Evolutionary conservation across 2,329 filamentous ascomycete genomes (phyloP).

Genomic region (Periconia digitata): DNA sequence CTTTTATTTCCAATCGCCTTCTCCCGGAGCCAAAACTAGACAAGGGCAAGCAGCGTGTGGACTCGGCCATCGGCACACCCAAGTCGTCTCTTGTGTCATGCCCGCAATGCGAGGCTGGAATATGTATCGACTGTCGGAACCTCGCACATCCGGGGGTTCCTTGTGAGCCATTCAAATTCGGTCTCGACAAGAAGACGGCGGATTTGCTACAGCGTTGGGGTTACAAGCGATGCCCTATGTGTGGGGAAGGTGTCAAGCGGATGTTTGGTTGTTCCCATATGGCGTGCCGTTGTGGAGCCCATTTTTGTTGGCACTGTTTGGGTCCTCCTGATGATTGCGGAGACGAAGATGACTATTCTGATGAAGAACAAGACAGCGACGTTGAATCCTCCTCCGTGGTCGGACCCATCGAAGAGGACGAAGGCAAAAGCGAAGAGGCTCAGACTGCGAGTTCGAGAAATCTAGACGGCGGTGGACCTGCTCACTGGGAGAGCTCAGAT

Average conservation of each 20-base stretch:
- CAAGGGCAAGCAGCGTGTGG: constrained; percentile 23
- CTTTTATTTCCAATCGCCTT: constrained; percentile 46
- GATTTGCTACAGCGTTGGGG: constrained; percentile 46
- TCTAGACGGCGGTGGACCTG: constrained; percentile 34
- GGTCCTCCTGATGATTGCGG: constrained; percentile 29
- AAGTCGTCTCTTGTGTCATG: constrained; percentile 40
- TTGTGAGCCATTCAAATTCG: constrained; percentile 38
- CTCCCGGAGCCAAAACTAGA: constrained; percentile 13
- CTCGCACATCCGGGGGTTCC: constrained; percentile 41
- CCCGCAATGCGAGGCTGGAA: constrained; percentile 45
- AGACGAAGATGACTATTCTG: constrained; percentile 25
- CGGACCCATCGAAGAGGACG: constrained; percentile 22
- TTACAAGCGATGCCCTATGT: constrained; percentile 55
- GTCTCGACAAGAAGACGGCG: constrained; percentile 40
- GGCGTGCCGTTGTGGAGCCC: constrained; percentile 52
- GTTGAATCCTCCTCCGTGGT: background rate
- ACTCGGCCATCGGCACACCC: constrained; percentile 30
- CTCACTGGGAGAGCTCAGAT: constrained; percentile 32
- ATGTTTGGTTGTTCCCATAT: constrained; percentile 55
- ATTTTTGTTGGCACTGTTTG: constrained; percentile 54
- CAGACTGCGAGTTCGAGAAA: constrained; percentile 21
- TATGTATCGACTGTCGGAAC: constrained; percentile 50
- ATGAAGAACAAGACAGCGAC: constrained; percentile 7
- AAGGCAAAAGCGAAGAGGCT: constrained; percentile 19
- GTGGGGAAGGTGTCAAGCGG: constrained; percentile 49